Base-by-base conservation (phyloP, 768 basidiomycete genomes). In the Rhodocollybia butyracea region DNA sequence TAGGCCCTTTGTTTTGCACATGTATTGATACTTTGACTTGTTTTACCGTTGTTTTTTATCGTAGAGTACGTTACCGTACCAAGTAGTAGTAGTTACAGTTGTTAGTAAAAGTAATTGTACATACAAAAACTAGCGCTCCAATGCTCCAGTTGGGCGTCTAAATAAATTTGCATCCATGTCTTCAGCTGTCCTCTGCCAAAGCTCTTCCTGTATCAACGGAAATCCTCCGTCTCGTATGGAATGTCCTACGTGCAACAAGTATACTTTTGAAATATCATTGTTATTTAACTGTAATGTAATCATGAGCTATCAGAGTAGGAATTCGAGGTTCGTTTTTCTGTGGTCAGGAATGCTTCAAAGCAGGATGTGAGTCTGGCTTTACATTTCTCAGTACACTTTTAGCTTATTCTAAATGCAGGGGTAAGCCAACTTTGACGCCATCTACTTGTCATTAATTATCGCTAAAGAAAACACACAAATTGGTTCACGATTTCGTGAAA, bases 221-320 rank as follows among this genome's bases (percentile, higher is more conserved):
- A 88, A 92, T 61, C 93, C 93, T 2, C 84, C 87, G 3, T 93
- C 93, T 24, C 78, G 82, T 24, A 77, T 98, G 12, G 94, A 97
- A 71, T 98, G 95, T 63, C 95, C 95, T 1, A 91, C 91, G 6
- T 98, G 95, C 73, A 86, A 81, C 72, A 95, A 95, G 94, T 95
- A 60, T 24, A 39, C 36, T 60, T 54, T 46, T 46, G n/a, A n/a
- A n/a, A n/a, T n/a, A n/a, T n/a, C n/a, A n/a, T n/a, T n/a, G n/a
- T n/a, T n/a, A n/a, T n/a, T n/a, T n/a, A n/a, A n/a, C n/a, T n/a
- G n/a, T n/a, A n/a, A n/a, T n/a, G n/a, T n/a, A n/a, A n/a, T n/a
- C n/a, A 48, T 64, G 54, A 13, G 56, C 41, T 45, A 24, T 57
- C 34, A 61, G 91, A 67, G 76, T 93, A 31, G 89, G 88, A 50